phyloP scores from a whole-genome alignment of 345 rosid genomes.

The Eucalyptus marginata region DNA sequence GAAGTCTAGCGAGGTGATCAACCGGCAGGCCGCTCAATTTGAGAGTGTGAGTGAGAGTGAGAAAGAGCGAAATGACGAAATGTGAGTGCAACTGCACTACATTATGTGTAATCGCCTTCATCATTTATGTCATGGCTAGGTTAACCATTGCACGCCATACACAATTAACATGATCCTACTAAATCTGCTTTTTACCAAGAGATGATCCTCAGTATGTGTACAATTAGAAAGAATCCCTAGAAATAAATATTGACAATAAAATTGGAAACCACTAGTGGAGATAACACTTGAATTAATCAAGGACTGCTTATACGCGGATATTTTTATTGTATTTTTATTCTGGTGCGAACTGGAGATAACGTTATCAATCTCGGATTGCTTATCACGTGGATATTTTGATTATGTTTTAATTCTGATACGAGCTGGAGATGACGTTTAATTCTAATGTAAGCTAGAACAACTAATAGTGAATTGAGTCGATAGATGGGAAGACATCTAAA shows the following conservation, averaged over 20 bases:
- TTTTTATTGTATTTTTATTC: too few relatives aligned
- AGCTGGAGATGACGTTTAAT: accelerated
- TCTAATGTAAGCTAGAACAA: accelerated
- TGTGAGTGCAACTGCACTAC: too few relatives aligned
- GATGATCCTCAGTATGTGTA: neutral
- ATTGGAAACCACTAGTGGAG: accelerated
- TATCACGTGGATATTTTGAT: neutral
- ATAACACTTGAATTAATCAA: too few relatives aligned
- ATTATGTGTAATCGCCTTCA: accelerated
- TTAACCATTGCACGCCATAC: too few relatives aligned
- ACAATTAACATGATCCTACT: neutral
- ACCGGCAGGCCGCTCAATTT: too few relatives aligned
- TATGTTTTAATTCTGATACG: accelerated
- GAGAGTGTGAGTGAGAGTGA: too few relatives aligned
- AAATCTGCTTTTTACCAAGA: neutral
- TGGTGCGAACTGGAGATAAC: accelerated
- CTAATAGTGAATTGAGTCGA: accelerated
- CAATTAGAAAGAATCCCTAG: neutral
- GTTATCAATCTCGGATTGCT: too few relatives aligned
- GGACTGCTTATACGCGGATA: too few relatives aligned
- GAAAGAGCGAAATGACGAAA: too few relatives aligned
- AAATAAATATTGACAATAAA: too few relatives aligned
- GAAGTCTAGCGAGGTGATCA: neutral
- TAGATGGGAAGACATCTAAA: accelerated
- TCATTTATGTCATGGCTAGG: too few relatives aligned